Percentiles rank a stretch among this genome's conserved stretches.
Evolutionary conservation across 768 basidiomycete genomes (phyloP).

Genomic region (Saitozyma sp.): DNA sequence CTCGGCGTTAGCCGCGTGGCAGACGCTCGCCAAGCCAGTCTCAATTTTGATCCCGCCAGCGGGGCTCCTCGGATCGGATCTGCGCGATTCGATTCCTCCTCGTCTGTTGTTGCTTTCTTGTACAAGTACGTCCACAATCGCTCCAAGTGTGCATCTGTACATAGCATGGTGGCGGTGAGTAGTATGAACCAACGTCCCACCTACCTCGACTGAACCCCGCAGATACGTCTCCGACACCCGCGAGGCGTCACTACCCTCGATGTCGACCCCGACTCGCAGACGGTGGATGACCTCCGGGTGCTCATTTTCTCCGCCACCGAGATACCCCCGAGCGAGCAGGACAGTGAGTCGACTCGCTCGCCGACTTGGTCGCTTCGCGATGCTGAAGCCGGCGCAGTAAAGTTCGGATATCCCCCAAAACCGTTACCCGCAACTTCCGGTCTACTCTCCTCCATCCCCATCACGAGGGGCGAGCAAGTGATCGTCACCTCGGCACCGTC

Average conservation of each 20-base stretch:
- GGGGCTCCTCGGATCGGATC: no score
- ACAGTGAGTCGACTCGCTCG: slow-evolving; percentile 57
- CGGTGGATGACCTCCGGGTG: slow-evolving; percentile 74
- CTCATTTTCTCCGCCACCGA: slow-evolving; percentile 67
- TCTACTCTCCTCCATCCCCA: slow-evolving; percentile 67
- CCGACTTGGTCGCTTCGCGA: no score
- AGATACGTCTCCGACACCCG: slow-evolving; percentile 77
- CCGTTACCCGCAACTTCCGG: slow-evolving; percentile 62
- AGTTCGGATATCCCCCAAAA: slow-evolving; percentile 76
- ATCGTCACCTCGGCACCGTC: slow-evolving; percentile 61
- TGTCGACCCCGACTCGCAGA: slow-evolving; percentile 61
- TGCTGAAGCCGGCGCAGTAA: slow-evolving; percentile 36
- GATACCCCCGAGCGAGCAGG: slow-evolving; percentile 75
- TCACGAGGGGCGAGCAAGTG: slow-evolving; percentile 78
- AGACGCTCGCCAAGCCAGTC: no score
- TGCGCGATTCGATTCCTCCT: no score
- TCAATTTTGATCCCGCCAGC: no score
- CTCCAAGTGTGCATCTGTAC: background rate
- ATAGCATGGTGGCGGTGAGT: slow-evolving; percentile 17
- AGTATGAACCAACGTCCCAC: background rate
- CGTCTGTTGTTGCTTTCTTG: no score
- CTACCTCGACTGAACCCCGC: background rate
- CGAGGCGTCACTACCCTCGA: slow-evolving; percentile 78
- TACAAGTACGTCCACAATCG: no score
- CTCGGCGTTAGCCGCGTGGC: no score